Evolutionary conservation across 2,329 filamentous ascomycete species (phyloP), one percentile per base, ranked within the genome.

Genomic region (Hypoxylon sp.): DNA sequence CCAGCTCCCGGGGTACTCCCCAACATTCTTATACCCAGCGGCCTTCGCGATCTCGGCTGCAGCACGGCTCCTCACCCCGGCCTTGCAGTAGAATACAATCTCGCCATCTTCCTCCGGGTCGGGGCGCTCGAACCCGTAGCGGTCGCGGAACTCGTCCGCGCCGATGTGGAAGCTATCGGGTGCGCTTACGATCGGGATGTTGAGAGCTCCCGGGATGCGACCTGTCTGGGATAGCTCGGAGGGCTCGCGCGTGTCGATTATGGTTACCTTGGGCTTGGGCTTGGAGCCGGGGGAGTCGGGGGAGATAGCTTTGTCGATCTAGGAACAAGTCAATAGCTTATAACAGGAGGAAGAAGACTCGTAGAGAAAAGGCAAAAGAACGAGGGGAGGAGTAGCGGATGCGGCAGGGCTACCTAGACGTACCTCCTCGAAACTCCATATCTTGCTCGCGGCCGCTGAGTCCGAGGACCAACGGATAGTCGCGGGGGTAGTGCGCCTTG

Each of bases 81-180:
- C 91, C 83, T 94, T 97, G 82, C 96, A 99, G 80, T 97, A 98
- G 76, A 98, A 96, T 3, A 98, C 86, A 13, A 97, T 79, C 71
- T 88, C 84, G 26, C 24, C n/a, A 3, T 14, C 31, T 10, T 19
- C 54, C 4, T 44, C 56, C 0, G 19, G 51, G 1, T 11, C 10
- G 3, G 91, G 94, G 67, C 93, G 92, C 65, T 85, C 82, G 76
- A 92, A 97, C 3, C 94, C 94, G 80, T 94, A 94, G 14, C 91
- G 83, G 67, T 94, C 92, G 77, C 92, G 87, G 77, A 98, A 98
- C 70, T 97, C 94, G 11, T 93, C 91, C 0, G 86, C 84, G 0
- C 85, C 79, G 6, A 98, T 86, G 79, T 94, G 91, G 75, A 97
- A 90, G 65, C 91, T 91, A 79, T 98, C 94, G 0, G 94, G 90